Percentiles rank a stretch among this genome's conserved stretches.
Evolutionary conservation across 805 yeast species (phyloP).

Genomic region (Blastobotrys parvus): DNA sequence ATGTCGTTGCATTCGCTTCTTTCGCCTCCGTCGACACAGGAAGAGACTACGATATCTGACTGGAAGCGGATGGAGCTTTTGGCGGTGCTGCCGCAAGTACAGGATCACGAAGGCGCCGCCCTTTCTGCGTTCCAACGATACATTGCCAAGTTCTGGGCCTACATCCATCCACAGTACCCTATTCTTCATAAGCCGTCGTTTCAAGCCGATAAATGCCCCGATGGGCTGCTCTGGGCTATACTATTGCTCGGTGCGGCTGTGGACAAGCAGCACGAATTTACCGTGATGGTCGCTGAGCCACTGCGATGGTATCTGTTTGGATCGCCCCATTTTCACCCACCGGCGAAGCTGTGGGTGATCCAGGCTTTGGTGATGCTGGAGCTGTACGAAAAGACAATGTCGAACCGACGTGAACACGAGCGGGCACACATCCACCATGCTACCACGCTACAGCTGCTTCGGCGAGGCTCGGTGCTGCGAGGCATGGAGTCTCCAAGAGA

Average conservation of each 20-base stretch:
- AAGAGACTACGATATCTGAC: conserved; percentile 29
- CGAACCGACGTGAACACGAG: conserved; percentile 64
- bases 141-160: conserved; percentile 43
- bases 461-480: conserved; percentile 61
- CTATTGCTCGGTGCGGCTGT: conserved; percentile 46
- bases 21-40: conserved; percentile 29
- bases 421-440: conserved; percentile 82
- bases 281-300: conserved; percentile 44
- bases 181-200: conserved; percentile 54
- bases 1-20: conserved; percentile 33
- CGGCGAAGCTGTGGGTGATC: conserved; percentile 65
- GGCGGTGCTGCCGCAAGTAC: conserved; percentile 23
- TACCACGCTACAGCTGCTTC: conserved; percentile 65
- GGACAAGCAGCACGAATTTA: conserved; percentile 30
- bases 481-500: conserved; percentile 9
- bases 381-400: conserved; percentile 66
- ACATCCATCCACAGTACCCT: conserved; percentile 51
- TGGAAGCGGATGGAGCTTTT: conserved; percentile 22
- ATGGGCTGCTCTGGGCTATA: conserved; percentile 46
- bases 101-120: conserved; percentile 31
- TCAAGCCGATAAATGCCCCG: conserved; percentile 37
- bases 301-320: conserved; percentile 64
- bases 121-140: conserved; percentile 16
- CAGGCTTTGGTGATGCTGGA: conserved; percentile 67
- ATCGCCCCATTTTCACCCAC: conserved; percentile 65